Evolutionary conservation across 441 rosid genomes (phyloP), one percentile per base, ranked within the genome.

Genomic region (Eruca vesicaria): DNA sequence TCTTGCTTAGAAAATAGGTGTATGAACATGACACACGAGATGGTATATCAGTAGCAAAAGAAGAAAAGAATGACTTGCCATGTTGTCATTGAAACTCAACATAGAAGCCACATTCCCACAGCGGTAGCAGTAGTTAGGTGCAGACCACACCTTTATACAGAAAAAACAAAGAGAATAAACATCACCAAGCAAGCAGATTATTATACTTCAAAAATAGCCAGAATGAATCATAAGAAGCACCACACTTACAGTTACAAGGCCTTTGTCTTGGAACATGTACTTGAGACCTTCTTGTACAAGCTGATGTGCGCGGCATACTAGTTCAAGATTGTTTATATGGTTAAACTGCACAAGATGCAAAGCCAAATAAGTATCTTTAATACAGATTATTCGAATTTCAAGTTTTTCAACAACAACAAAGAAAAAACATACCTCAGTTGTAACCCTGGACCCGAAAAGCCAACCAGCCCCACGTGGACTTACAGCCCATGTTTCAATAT

Each of bases 381-480:
- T 5, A 65, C 10, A 29, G 12, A 43, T 63, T 23, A 36, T 65
- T 52, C 15, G 59, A 15, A 21, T 26, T 48, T 52, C 31, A 32
- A 45, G 59, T 12, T 16, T 26, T 48, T 52, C 31, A 32, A 45
- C 33, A 55, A 19, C 16, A 6, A 55, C 3, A 55, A 11, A 23
- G 0, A 74, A 57, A 0, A 63, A 15, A 1, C 28, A 53, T 63
- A 93, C 99, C 98, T 96, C 99, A 60, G 98, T 75, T 55, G 99
- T 94, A 73, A 96, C 99, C 85, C 97, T 89, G 74, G 99, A 89
- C 52, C 99, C 99, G 76, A 96, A 96, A 78, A 96, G 99, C 99
- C 99, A 96, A 78, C 98, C 99, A 56, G 99, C 99, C 76, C 99
- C 99, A 72, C 99, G 86, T 36, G 99, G 99, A 86, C 99, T 96